Percentiles rank a stretch among this genome's conserved stretches.
These are phyloP conservation scores for Posidonia oceanica DNA, from an alignment of 116 monocot genomes.

Conservation along the genomic window DNA sequence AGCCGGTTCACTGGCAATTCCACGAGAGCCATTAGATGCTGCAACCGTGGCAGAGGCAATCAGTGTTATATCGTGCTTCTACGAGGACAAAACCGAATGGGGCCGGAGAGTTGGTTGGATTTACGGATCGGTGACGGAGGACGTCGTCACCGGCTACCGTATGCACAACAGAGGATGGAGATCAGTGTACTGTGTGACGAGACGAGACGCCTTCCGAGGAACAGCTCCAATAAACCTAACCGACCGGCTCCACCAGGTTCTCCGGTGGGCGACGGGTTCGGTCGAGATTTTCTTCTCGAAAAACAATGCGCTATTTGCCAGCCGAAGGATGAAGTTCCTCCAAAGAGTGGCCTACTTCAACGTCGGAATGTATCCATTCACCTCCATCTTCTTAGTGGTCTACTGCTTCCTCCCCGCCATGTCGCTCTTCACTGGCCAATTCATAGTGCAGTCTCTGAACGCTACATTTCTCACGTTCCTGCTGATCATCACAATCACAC, in stretches of 20 bases:
- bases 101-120: conserved; percentile 86
- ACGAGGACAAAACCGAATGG: conserved; percentile 94
- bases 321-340: conserved; percentile 79
- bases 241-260: conserved; percentile 89
- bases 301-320: conserved; percentile 85
- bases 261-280: conserved; percentile 96
- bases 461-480: conserved; percentile 58
- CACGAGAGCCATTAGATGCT: conserved; percentile 80
- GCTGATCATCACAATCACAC: conserved; percentile 58
- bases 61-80: conserved; percentile 82
- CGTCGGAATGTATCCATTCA: conserved; percentile 88
- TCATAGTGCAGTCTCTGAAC: conserved; percentile 74
- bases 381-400: conserved; percentile 71
- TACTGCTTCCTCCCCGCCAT: conserved; percentile 90
- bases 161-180: conserved; percentile 99
- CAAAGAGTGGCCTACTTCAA: conserved; percentile 93
- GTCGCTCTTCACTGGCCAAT: conserved; percentile 82
- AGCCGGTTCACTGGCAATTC: conserved; percentile 53
- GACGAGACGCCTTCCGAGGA: conserved; percentile 82
- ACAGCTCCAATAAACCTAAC: conserved; percentile 97
- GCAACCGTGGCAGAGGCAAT: conserved; percentile 87
- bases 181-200: conserved; percentile 84
- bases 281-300: conserved; percentile 99
- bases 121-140: conserved; percentile 94
- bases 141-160: conserved; percentile 93